These are phyloP conservation scores for Hemileccinum impolitum DNA, from an alignment of 768 basidiomycete genomes.

Conservation along the genomic window DNA sequence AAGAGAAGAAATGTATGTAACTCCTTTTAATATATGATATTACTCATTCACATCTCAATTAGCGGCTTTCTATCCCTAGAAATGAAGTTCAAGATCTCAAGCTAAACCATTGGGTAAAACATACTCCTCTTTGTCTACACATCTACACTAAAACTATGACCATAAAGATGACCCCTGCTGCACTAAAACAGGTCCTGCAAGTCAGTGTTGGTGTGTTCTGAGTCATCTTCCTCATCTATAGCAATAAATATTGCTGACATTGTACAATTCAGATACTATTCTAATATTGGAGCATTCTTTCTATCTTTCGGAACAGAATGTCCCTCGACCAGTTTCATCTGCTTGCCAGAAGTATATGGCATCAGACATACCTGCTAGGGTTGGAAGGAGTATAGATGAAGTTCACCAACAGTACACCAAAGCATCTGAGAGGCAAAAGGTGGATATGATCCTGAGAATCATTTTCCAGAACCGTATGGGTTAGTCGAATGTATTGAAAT, in stretches of 20 bases:
- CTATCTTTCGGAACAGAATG: neutral
- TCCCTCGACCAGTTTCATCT: neutral
- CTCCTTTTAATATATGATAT: neutral
- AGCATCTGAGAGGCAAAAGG: neutral
- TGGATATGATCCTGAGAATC: neutral
- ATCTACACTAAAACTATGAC: too few species aligned
- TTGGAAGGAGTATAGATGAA: neutral
- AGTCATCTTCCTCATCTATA: too few species aligned
- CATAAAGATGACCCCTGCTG: neutral
- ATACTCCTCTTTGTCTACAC: too few species aligned
- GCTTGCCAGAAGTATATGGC: neutral
- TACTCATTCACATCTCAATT: neutral
- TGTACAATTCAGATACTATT: neutral
- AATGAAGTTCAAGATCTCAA: neutral
- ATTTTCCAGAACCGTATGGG: neutral
- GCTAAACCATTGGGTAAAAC: neutral
- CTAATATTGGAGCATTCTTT: neutral
- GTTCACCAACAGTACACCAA: neutral
- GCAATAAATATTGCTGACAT: too few species aligned
- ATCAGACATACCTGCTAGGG: too few species aligned
- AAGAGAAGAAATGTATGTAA: neutral
- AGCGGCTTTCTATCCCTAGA: neutral
- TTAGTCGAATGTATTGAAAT: neutral
- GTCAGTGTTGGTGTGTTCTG: neutral
- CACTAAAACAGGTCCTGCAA: neutral